Conservation (phyloP, 2,329 filamentous ascomycete species). For the Dryadomyces quercivorus region DNA sequence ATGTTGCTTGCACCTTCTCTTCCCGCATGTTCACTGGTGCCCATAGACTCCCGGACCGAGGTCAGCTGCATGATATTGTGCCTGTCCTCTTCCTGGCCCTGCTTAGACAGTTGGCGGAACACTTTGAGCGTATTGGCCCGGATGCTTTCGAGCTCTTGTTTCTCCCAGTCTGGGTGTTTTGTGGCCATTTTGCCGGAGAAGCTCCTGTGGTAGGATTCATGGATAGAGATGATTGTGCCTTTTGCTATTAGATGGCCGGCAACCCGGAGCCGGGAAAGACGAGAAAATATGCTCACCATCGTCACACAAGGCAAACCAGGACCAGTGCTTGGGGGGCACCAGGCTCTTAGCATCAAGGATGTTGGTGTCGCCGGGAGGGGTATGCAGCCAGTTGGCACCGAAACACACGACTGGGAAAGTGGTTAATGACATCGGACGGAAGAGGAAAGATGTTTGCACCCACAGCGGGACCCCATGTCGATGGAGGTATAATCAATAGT, state of each 20-base stretch:
- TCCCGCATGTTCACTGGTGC: constrained; percentile 16
- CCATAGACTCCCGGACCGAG: constrained; percentile 21
- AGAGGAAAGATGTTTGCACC: constrained; percentile 13
- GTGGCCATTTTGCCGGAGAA: constrained; percentile 15
- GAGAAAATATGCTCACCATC: constrained; percentile 34
- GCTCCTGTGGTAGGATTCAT: constrained; percentile 36
- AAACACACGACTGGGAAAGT: constrained; percentile 46
- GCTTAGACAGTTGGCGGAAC: constrained; percentile 25
- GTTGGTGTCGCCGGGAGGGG: constrained; percentile 16
- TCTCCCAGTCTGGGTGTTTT: constrained; percentile 13
- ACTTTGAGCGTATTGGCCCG: constrained; percentile 26
- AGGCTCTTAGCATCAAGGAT: no score
- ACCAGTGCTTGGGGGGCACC: constrained; percentile 41
- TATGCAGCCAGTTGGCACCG: constrained; percentile 55
- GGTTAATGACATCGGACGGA: not conserved
- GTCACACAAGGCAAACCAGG: constrained; percentile 57
- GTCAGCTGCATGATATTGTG: constrained; percentile 29
- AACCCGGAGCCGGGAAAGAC: no score
- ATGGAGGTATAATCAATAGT: constrained; percentile 69
- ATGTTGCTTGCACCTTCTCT: constrained; percentile 44
- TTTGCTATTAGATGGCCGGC: not conserved
- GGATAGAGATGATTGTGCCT: constrained; percentile 59
- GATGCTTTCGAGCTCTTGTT: constrained; percentile 21
- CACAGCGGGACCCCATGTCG: constrained; percentile 55
- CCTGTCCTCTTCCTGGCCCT: constrained; percentile 24